Evolutionary conservation across 2,329 filamentous ascomycete genomes (phyloP), one percentile per base, ranked within the genome.

Genomic region (Penicillium sp.): DNA sequence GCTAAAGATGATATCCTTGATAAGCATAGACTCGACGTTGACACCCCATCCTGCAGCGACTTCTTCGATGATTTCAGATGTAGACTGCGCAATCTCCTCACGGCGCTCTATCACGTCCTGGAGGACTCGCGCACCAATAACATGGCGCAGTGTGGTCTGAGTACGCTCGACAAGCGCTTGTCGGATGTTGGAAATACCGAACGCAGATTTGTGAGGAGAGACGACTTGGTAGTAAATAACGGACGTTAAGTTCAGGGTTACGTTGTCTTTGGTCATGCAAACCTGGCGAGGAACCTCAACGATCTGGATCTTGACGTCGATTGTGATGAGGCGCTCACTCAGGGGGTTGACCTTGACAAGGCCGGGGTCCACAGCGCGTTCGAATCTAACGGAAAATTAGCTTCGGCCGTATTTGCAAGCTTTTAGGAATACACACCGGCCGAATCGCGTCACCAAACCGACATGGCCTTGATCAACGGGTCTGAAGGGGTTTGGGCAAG

Each of bases 181-280:
- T 70, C 91, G 91, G 64, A 99, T 91, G 78, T 98, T 95, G 80
- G 90, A 85, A 77, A 99, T 97, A 69, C 95, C 95, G 76, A 98
- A 99, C 63, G 95, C 94, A 62, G 94, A 93, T 82, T 96, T 97
- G 86, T 98, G 94, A 1, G 95, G 95, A 30, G 91, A 91, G 59
- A 90, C 91, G 74, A 99, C 94, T 84, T 97, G 93, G 83, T 99
- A 99, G 86, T 99, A 99, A 81, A 99, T 97, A 76, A 99, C 95
- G 6, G 92, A 96, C 52, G 93, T 98, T 69, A 99, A 85, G 71
- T 93, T 90, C 47, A 99, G 85, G 50, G 91, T 96, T 66, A 98
- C 95, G 73, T 99, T 99, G 84, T 99, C 95, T 83, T 98, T 98
- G 78, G 95, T 99, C 93, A 99, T 99, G 85, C 95, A 98, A 65